phyloP scores from a whole-genome alignment of 495 filamentous ascomycete species.

The Cenococcum geophilum region DNA sequence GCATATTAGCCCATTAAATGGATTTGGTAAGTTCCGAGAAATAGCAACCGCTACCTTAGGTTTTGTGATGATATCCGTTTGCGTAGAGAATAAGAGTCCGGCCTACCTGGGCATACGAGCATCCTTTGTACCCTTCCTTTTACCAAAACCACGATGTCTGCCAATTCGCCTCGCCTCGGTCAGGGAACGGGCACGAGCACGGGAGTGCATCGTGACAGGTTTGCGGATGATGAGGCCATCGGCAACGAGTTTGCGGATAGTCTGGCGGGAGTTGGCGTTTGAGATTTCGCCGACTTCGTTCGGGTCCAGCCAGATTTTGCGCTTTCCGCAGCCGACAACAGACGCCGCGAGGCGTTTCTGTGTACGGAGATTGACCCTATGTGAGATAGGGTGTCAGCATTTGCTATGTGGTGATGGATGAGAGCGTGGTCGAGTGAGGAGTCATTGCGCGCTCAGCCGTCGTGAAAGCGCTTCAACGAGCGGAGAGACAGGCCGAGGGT shows the following conservation, averaged over 20 bases:
- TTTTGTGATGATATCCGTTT: background rate
- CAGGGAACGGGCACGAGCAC: slow-evolving; percentile 85
- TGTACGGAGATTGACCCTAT: slow-evolving; percentile 97
- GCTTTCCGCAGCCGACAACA: slow-evolving; percentile 95
- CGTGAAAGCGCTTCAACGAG: slow-evolving; percentile 6
- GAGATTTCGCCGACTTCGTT: slow-evolving; percentile 99
- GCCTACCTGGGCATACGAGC: slow-evolving; percentile 97
- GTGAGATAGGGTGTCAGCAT: slow-evolving; percentile 25
- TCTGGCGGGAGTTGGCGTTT: slow-evolving; percentile 99
- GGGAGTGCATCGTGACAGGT: slow-evolving; percentile 99
- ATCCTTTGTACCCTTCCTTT: slow-evolving; percentile 99
- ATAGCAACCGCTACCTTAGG: background rate
- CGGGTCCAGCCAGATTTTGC: slow-evolving; percentile 99
- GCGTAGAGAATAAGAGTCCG: slow-evolving; percentile 5
- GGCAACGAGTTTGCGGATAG: slow-evolving; percentile 98
- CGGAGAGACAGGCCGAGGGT: background rate
- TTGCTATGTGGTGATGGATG: slow-evolving; percentile 8
- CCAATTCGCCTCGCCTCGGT: slow-evolving; percentile 84
- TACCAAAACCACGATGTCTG: slow-evolving; percentile 97
- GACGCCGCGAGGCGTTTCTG: slow-evolving; percentile 99
- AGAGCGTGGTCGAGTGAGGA: slow-evolving; percentile 13
- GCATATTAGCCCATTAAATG: slow-evolving; percentile 16
- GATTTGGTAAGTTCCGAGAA: slow-evolving; percentile 7
- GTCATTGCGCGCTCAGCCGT: slow-evolving; percentile 17
- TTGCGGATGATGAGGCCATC: slow-evolving; percentile 99